Conservation (phyloP, 2,329 filamentous ascomycete genomes). For the Colletotrichum incanum region DNA sequence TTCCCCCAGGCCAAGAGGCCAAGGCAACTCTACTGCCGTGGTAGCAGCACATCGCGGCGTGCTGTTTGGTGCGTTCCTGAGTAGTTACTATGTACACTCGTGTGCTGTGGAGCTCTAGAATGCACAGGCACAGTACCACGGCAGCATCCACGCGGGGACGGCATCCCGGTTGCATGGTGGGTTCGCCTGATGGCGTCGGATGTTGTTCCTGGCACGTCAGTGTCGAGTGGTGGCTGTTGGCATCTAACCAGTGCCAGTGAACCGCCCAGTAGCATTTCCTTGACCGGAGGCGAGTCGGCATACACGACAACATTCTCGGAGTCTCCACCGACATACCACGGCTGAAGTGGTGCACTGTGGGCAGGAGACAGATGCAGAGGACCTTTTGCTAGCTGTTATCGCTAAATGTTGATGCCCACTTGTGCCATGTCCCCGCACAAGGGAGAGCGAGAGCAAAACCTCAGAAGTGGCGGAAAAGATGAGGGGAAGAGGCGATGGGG, state of each 20-base stretch:
- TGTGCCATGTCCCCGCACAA: neutral
- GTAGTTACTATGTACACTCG: conserved; percentile 23
- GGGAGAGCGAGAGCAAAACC: neutral
- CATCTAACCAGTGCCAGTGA: neutral
- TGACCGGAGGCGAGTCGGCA: neutral
- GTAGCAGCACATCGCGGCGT: conserved; percentile 15
- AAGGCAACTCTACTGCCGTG: conserved; percentile 26
- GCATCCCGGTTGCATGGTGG: conserved; percentile 82
- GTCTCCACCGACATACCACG: neutral
- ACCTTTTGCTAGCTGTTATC: conserved; percentile 38
- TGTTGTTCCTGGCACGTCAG: conserved; percentile 28
- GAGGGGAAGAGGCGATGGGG: neutral
- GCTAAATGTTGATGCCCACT: conserved; percentile 14
- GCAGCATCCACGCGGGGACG: conserved; percentile 78
- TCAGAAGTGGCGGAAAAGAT: neutral
- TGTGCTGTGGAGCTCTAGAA: conserved; percentile 27
- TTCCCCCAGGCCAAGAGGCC: conserved; percentile 27
- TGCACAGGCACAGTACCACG: conserved; percentile 7
- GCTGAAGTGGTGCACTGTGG: conserved; percentile 1
- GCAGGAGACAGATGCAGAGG: conserved; percentile 29
- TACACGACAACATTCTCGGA: neutral
- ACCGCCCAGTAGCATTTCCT: neutral
- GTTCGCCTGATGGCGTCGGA: conserved; percentile 60
- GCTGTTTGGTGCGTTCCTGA: conserved; percentile 35
- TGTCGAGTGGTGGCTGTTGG: neutral